Evolutionary conservation across 164 flowering plant genomes (phyloP), one percentile per base, ranked within the genome.

Genomic region (Aristolochia californica): DNA sequence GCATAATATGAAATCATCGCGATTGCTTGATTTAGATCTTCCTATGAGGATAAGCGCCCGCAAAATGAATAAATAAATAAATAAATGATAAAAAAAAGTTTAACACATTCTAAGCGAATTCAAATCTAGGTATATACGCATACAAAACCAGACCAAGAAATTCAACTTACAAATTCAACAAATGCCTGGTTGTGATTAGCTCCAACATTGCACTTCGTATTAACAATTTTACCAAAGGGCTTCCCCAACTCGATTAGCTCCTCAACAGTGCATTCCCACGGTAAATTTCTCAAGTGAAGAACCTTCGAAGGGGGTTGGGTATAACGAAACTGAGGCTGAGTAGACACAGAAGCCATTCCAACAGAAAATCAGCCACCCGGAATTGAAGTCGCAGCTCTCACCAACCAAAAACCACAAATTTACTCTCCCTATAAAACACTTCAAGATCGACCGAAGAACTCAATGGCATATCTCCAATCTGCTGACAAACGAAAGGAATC

Each of bases 221-320:
- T 91, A 20, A 91, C 84, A 64, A 91, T 90, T 75, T 75, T 81
- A 44, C 98, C 98, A 73, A 91, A 91, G 2, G 95, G 98, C 77
- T 82, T 88, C 48, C 96, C 93, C 45, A 91, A 72, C 65, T 88
- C 98, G 58, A 88, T 72, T 34, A 91, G 75, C 53, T 91, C 98
- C 67, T 87, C 96, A 65, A 86, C 98, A 0, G 86, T 78, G 69
- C 98, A 88, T 57, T 91, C 98, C 98, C 97, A 91, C 8, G 96
- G 98, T 63, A 87, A 70, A 74, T 91, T 91, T 70, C 98, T 78
- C 72, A 91, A 67, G 67, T 91, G 98, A n/a, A 91, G 87, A 22
- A 91, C 98, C 80, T 91, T 88, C 10, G 96, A 91, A 16, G 98
- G 98, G 5, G 93, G 78, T 60, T 91, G 98, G 2, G 93, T 80